Evolutionary conservation across 805 yeast genomes (phyloP).

Genomic region (Yarrowia yakushimensis): DNA sequence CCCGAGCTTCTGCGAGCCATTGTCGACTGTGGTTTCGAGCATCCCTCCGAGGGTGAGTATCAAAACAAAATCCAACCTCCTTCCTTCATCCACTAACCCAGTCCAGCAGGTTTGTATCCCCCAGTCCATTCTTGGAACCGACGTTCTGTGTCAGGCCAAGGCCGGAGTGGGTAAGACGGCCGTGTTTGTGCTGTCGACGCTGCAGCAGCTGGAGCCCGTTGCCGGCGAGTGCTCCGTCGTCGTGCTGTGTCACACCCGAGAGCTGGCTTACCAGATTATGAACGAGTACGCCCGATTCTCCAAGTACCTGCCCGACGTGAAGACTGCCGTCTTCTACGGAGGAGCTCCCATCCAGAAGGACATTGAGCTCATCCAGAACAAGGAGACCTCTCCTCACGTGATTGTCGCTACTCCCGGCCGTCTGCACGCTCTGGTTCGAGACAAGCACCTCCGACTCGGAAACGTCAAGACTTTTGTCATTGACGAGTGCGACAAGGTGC

Average conservation of each 20-base stretch:
- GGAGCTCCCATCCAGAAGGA: constrained; percentile 86
- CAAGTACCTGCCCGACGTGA: constrained; percentile 96
- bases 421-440: constrained; percentile 88
- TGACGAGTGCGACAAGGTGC: constrained; percentile 98
- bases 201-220: constrained; percentile 95
- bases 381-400: constrained; percentile 93
- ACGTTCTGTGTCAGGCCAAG: constrained; percentile 97
- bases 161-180: constrained; percentile 99
- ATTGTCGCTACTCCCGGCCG: constrained; percentile 99
- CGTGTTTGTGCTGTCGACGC: constrained; percentile 90
- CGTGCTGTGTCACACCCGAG: constrained; percentile 97
- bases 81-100: constrained; percentile 37
- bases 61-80: neutral
- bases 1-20: constrained; percentile 97
- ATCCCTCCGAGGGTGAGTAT: constrained; percentile 95
- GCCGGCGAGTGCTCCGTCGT: constrained; percentile 94
- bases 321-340: constrained; percentile 95
- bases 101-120: constrained; percentile 99
- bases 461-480: constrained; percentile 91
- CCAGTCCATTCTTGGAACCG: constrained; percentile 95
- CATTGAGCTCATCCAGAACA: constrained; percentile 80
- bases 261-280: constrained; percentile 95
- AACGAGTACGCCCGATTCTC: constrained; percentile 97
- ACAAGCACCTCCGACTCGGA: constrained; percentile 79
- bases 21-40: constrained; percentile 99